Evolutionary conservation across 2,329 filamentous ascomycete genomes (phyloP).

Genomic region (Xylariaceae sp.): DNA sequence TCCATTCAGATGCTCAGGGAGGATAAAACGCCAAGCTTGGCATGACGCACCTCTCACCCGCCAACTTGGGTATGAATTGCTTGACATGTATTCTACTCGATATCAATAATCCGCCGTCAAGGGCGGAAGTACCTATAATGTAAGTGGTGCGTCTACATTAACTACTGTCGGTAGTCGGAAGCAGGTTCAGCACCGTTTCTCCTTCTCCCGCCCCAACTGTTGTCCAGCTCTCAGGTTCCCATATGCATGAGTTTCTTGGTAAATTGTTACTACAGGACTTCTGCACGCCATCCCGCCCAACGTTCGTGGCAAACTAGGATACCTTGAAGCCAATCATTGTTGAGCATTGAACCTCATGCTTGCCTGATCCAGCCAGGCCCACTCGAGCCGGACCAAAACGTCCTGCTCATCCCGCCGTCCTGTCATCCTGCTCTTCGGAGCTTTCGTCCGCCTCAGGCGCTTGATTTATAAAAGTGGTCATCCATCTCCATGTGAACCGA

Average conservation of each 20-base stretch:
- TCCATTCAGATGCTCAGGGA: no score
- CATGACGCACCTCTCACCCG: no score
- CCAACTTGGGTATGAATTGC: neutral
- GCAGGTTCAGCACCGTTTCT: no score
- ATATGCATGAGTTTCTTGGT: neutral
- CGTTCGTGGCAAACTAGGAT: neutral
- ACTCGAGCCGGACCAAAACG: constrained; percentile 18
- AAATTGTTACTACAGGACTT: neutral
- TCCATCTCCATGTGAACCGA: no score
- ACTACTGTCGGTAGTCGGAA: no score
- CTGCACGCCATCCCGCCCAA: neutral
- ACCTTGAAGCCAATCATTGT: constrained; percentile 12
- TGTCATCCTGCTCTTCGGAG: no score
- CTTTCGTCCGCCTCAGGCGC: neutral
- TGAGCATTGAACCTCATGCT: neutral
- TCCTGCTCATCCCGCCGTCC: constrained; percentile 13
- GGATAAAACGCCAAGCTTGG: no score
- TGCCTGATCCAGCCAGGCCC: constrained; percentile 17
- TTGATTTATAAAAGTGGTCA: neutral
- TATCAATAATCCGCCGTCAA: no score
- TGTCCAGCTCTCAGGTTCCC: neutral
- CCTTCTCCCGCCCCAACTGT: no score
- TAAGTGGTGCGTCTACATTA: no score
- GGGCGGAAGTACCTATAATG: no score
- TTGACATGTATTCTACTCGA: no score